Conservation (phyloP, 75 land plant genomes). For the Azolla pinnata region DNA sequence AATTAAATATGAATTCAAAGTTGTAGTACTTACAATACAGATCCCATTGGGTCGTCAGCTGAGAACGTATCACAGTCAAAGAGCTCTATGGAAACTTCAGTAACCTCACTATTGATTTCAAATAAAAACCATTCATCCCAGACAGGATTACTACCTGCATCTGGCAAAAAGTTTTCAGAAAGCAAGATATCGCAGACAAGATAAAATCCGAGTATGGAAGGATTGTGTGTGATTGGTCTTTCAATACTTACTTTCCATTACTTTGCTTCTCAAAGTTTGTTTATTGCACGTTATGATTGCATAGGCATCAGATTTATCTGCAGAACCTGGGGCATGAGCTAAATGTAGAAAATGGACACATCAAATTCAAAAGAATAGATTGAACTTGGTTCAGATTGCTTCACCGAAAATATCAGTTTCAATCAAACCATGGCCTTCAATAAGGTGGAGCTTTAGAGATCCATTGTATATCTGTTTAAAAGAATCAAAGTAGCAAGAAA, state of each 20-base stretch:
- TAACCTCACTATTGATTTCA: not conserved
- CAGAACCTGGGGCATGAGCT: not conserved
- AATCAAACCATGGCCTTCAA: not conserved
- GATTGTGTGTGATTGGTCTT: not conserved
- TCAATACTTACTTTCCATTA: slow-evolving; percentile 4
- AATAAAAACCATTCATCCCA: slow-evolving; percentile 11
- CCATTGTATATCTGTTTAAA: not conserved
- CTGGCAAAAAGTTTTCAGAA: not conserved
- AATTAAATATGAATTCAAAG: not conserved
- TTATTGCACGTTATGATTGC: slow-evolving; percentile 1
- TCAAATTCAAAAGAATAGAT: not conserved
- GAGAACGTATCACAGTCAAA: slow-evolving; percentile 9
- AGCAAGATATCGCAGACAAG: not conserved
- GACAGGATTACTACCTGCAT: slow-evolving; percentile 6
- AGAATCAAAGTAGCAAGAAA: no score
- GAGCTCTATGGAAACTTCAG: slow-evolving; percentile 8
- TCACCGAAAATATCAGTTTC: not conserved
- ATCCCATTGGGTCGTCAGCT: slow-evolving; percentile 10
- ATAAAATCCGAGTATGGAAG: not conserved
- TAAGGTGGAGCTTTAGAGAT: not conserved
- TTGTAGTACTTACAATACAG: not conserved
- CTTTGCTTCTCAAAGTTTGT: slow-evolving; percentile 3
- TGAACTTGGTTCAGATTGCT: not conserved
- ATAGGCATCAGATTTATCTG: slow-evolving; percentile 9
- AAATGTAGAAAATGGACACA: not conserved